phyloP scores from a whole-genome alignment of 2,329 filamentous ascomycete genomes.

The Magnaporthiopsis poae region DNA sequence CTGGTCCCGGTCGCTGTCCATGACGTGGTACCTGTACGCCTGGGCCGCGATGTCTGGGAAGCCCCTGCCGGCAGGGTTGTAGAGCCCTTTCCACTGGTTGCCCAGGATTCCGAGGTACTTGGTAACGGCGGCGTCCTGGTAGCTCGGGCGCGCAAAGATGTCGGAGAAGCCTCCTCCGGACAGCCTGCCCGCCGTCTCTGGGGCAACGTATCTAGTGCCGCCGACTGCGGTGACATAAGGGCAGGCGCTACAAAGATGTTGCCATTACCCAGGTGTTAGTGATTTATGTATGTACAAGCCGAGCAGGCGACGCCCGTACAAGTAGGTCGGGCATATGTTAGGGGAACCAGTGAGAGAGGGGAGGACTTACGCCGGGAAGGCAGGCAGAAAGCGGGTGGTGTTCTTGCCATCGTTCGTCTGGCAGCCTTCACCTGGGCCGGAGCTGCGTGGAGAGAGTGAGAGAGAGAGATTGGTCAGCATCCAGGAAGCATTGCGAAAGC shows the following conservation, averaged over 20 bases:
- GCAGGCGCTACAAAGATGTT: slow-evolving; percentile 31
- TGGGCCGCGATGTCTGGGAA: slow-evolving; percentile 45
- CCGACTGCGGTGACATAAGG: slow-evolving; percentile 60
- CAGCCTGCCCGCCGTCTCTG: slow-evolving; percentile 32
- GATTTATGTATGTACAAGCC: too few species aligned
- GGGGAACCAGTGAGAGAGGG: background rate
- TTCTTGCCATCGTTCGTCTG: slow-evolving; percentile 49
- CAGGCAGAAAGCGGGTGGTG: slow-evolving; percentile 45
- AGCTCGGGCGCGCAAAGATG: slow-evolving; percentile 34
- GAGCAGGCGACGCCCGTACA: too few species aligned
- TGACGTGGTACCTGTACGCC: slow-evolving; percentile 43
- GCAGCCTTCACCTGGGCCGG: slow-evolving; percentile 40
- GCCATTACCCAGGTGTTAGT: background rate
- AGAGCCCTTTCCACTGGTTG: slow-evolving; percentile 30
- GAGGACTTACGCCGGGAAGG: slow-evolving; percentile 42
- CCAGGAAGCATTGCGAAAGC: background rate
- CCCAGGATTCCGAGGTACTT: slow-evolving; percentile 25
- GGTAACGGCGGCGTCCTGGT: slow-evolving; percentile 32
- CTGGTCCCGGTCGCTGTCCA: slow-evolving; percentile 19
- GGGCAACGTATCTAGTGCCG: slow-evolving; percentile 34
- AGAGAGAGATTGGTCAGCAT: background rate
- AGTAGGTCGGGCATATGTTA: too few species aligned
- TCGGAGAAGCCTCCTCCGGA: slow-evolving; percentile 43
- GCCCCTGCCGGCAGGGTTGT: slow-evolving; percentile 35
- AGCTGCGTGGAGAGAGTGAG: slow-evolving; percentile 10